Evolutionary conservation across 2,329 filamentous ascomycete species (phyloP).

Genomic region (Hirsutella minnesotensis): DNA sequence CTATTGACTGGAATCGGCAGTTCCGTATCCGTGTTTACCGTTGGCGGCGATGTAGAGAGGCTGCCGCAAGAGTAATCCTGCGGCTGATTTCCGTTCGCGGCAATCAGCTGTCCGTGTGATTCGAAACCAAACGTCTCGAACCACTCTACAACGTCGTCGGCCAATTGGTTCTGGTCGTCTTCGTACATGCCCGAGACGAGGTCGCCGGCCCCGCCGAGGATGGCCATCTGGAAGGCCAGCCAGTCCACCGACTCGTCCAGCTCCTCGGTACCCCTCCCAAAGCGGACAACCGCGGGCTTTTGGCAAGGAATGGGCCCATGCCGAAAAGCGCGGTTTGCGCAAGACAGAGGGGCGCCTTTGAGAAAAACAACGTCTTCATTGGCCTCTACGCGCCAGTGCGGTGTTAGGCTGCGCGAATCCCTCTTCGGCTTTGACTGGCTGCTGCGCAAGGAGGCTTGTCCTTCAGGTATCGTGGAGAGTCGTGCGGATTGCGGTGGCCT

Average conservation of each 20-base stretch:
- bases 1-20: conserved; percentile 24
- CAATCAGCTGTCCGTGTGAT: conserved; percentile 26
- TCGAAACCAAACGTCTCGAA: conserved; percentile 38
- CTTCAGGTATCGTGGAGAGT: conserved; percentile 15
- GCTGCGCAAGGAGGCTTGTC: conserved; percentile 1
- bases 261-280: conserved; percentile 16
- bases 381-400: neutral
- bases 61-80: conserved; percentile 11
- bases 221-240: conserved; percentile 55
- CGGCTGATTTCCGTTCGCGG: conserved; percentile 7
- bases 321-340: conserved; percentile 34
- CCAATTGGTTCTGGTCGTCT: conserved; percentile 27
- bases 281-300: conserved; percentile 27
- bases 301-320: conserved; percentile 45
- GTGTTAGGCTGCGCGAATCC: neutral
- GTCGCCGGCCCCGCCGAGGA: conserved; percentile 44
- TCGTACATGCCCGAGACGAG: conserved; percentile 32
- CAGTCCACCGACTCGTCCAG: conserved; percentile 44
- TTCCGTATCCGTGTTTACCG: conserved; percentile 20
- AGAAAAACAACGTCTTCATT: conserved; percentile 38
- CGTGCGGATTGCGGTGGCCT: conserved; percentile 1
- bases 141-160: conserved; percentile 36
- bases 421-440: neutral
- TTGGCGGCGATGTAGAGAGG: conserved; percentile 15
- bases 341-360: conserved; percentile 34